phyloP scores from a whole-genome alignment of 2,329 filamentous ascomycete genomes.

The Alternaria incomplexa region DNA sequence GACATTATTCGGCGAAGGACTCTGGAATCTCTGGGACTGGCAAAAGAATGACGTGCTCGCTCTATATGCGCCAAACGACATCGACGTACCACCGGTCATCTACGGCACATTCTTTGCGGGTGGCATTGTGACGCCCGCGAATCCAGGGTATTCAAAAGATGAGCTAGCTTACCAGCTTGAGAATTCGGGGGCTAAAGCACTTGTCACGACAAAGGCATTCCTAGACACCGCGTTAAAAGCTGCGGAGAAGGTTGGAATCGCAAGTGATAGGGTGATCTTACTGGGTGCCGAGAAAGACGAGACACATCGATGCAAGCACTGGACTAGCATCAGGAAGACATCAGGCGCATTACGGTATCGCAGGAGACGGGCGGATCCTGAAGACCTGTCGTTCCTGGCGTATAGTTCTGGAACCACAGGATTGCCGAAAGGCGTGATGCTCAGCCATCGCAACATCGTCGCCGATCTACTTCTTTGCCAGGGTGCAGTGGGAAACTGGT shows the following conservation, averaged over 20 bases:
- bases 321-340: constrained; percentile 70
- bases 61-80: constrained; percentile 81
- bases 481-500: constrained; percentile 85
- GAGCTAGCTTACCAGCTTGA: constrained; percentile 85
- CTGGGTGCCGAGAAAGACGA: constrained; percentile 72
- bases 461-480: constrained; percentile 81
- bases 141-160: constrained; percentile 80
- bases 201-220: constrained; percentile 74
- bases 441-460: constrained; percentile 53
- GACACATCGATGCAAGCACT: constrained; percentile 68
- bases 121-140: constrained; percentile 79
- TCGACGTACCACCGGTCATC: constrained; percentile 77
- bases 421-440: constrained; percentile 54
- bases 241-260: constrained; percentile 70
- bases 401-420: constrained; percentile 52
- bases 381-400: constrained; percentile 82
- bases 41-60: constrained; percentile 80
- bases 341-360: constrained; percentile 64
- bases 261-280: constrained; percentile 73
- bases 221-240: constrained; percentile 71
- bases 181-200: constrained; percentile 73
- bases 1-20: constrained; percentile 75
- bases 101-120: constrained; percentile 84
- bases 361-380: constrained; percentile 64
- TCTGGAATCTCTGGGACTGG: constrained; percentile 77